Conservation (phyloP, 805 yeast species). For the Metschnikowia shivogae region DNA sequence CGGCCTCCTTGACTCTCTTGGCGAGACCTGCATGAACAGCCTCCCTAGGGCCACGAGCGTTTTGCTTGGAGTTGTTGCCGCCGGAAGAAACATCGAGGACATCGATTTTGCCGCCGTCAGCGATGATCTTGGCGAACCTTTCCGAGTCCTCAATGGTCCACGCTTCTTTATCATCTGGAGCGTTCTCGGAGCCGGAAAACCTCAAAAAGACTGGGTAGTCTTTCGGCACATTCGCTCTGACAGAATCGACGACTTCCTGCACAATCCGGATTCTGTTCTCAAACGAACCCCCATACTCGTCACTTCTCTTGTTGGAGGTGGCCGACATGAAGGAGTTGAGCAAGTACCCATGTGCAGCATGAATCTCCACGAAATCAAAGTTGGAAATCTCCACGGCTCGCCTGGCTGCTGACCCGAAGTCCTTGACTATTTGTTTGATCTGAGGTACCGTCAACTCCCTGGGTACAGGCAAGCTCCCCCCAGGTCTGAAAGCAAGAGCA, state of each 20-base stretch:
- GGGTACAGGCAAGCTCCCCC: conserved; percentile 24
- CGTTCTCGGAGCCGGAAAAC: conserved; percentile 43
- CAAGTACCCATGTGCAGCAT: conserved; percentile 39
- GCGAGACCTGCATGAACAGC: conserved; percentile 23
- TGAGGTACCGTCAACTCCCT: conserved; percentile 21
- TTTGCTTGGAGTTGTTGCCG: conserved; percentile 34
- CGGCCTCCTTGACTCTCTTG: conserved; percentile 37
- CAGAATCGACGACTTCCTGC: conserved; percentile 48
- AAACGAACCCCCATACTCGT: conserved; percentile 43
- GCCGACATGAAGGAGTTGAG: conserved; percentile 40
- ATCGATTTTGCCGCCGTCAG: conserved; percentile 43
- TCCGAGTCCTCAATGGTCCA: conserved; percentile 47
- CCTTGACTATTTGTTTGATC: conserved; percentile 10
- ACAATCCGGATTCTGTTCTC: conserved; percentile 40
- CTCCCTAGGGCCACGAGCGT: conserved; percentile 1
- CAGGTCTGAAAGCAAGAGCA: conserved; percentile 32
- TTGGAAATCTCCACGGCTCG: conserved; percentile 29
- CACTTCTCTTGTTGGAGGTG: conserved; percentile 33
- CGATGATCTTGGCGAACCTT: conserved; percentile 35
- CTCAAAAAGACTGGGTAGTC: conserved; percentile 46
- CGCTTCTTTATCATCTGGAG: conserved; percentile 30
- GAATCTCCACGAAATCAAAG: conserved; percentile 42
- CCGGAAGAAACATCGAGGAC: conserved; percentile 55
- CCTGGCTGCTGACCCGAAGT: conserved; percentile 8
- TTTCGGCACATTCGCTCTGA: conserved; percentile 37